phyloP scores from a whole-genome alignment of 345 rosid species.

The Populus davidiana region DNA sequence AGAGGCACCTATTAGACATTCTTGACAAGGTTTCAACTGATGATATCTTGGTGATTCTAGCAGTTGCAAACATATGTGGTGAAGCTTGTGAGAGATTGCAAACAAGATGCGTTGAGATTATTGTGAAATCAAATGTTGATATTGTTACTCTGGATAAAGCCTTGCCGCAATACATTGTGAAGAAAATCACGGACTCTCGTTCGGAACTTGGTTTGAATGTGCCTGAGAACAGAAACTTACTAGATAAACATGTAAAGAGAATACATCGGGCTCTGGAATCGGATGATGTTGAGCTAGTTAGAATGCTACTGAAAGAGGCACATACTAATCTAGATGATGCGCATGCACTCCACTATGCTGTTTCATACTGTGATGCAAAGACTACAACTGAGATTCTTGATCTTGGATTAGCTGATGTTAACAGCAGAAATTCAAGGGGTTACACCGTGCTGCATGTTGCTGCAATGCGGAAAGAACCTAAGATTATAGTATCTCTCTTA shows the following conservation, averaged over 20 bases:
- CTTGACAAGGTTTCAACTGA: conserved; percentile 56
- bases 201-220: conserved; percentile 33
- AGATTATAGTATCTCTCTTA: conserved; percentile 62
- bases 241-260: conserved; percentile 57
- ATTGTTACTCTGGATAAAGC: conserved; percentile 56
- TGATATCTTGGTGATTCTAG: conserved; percentile 60
- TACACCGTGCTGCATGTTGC: conserved; percentile 77
- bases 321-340: conserved; percentile 67
- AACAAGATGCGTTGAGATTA: conserved; percentile 44
- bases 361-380: conserved; percentile 71
- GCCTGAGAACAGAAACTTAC: conserved; percentile 30
- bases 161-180: conserved; percentile 48
- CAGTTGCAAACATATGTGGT: conserved; percentile 52
- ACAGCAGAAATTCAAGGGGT: conserved; percentile 56
- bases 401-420: conserved; percentile 66
- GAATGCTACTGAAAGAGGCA: conserved; percentile 69
- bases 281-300: conserved; percentile 77
- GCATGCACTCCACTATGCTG: conserved; percentile 76
- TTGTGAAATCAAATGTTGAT: conserved; percentile 62
- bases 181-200: conserved; percentile 47
- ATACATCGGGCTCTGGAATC: conserved; percentile 77
- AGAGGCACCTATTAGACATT: conserved; percentile 61
- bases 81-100: conserved; percentile 49
- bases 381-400: conserved; percentile 72
- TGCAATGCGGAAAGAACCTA: conserved; percentile 78